phyloP scores from a whole-genome alignment of 257 asterid genomes.

The Plantago ovata region DNA sequence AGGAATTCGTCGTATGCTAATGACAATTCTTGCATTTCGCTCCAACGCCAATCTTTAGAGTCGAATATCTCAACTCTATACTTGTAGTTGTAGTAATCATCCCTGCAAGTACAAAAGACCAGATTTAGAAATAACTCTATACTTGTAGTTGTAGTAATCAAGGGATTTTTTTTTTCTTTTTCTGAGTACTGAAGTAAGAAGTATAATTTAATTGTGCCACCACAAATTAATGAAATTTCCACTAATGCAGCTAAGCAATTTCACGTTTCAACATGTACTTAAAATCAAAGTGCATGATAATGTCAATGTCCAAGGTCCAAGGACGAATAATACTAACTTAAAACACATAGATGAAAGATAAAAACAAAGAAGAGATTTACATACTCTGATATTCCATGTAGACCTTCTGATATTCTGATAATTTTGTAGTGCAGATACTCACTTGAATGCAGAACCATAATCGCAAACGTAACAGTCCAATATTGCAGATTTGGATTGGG shows the following conservation, averaged over 20 bases:
- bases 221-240: no score
- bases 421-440: conserved; percentile 23
- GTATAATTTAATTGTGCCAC: no score
- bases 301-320: no score
- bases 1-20: background rate
- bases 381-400: background rate
- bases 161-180: no score
- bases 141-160: no score
- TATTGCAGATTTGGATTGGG: conserved; percentile 23
- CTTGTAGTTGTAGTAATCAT: background rate
- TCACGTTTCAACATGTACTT: no score
- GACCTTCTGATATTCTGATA: conserved; percentile 15
- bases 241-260: no score
- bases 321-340: no score
- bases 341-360: background rate
- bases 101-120: background rate
- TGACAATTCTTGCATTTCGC: background rate
- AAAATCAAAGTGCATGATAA: no score
- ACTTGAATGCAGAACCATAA: conserved; percentile 10
- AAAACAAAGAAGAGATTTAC: background rate
- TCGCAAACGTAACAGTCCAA: background rate
- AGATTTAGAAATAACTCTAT: background rate
- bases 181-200: no score
- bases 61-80: conserved; percentile 25
- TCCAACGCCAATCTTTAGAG: conserved; percentile 23